Conservation (phyloP, 2,329 filamentous ascomycete species). For the Apiospora koreana region DNA sequence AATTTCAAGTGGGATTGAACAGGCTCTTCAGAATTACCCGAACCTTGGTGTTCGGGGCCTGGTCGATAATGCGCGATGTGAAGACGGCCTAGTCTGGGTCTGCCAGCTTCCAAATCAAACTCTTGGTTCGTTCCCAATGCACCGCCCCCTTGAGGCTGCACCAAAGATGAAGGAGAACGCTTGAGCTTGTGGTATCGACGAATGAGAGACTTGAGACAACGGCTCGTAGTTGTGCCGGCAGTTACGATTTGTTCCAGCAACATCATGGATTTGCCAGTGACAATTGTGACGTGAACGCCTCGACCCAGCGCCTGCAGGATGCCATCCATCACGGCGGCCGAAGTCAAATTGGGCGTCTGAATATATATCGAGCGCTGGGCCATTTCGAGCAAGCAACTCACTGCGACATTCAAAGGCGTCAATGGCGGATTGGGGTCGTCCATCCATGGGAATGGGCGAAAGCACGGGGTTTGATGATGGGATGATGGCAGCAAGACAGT, state of each 20-base stretch:
- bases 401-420: constrained; percentile 68
- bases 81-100: constrained; percentile 47
- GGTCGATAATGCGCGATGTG: constrained; percentile 60
- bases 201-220: constrained; percentile 62
- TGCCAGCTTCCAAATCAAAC: constrained; percentile 45
- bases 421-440: constrained; percentile 50
- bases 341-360: constrained; percentile 78
- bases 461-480: constrained; percentile 69
- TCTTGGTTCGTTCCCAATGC: constrained; percentile 23
- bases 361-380: constrained; percentile 65
- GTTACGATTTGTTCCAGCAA: constrained; percentile 79
- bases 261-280: constrained; percentile 73
- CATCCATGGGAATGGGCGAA: constrained; percentile 60
- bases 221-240: constrained; percentile 70
- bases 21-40: constrained; percentile 51
- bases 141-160: constrained; percentile 21
- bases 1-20: constrained; percentile 79
- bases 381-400: constrained; percentile 60
- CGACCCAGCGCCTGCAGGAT: constrained; percentile 62
- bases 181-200: constrained; percentile 48
- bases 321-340: constrained; percentile 61
- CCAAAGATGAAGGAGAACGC: not conserved
- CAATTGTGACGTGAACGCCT: constrained; percentile 67
- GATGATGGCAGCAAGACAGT: constrained; percentile 74
- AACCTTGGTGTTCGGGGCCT: constrained; percentile 18